phyloP scores from a whole-genome alignment of 2,329 filamentous ascomycete species.

The Hypoxylon sp. region DNA sequence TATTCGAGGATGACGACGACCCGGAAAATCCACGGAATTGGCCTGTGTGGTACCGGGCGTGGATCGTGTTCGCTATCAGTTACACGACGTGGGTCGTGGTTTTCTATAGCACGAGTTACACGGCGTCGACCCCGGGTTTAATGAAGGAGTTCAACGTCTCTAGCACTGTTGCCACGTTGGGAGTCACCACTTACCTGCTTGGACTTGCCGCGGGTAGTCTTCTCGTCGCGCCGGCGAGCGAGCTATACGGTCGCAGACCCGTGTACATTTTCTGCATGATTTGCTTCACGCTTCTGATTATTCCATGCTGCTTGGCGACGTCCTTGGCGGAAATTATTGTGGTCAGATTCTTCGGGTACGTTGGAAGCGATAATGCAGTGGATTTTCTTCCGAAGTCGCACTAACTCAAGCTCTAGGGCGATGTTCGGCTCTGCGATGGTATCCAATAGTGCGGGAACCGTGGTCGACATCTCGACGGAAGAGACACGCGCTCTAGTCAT shows the following conservation, averaged over 20 bases:
- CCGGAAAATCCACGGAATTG: conserved; percentile 78
- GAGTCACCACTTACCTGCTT: conserved; percentile 83
- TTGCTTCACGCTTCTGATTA: conserved; percentile 76
- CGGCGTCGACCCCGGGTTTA: conserved; percentile 78
- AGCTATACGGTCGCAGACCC: conserved; percentile 77
- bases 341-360: conserved; percentile 79
- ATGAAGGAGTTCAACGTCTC: conserved; percentile 74
- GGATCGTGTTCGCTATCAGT: conserved; percentile 62
- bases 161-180: conserved; percentile 77
- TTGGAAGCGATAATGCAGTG: conserved; percentile 13
- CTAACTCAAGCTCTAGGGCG: conserved; percentile 60
- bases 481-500: conserved; percentile 87
- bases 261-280: conserved; percentile 78
- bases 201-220: conserved; percentile 81
- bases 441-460: conserved; percentile 84
- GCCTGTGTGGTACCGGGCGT: conserved; percentile 66
- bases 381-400: conserved; percentile 46
- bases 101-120: conserved; percentile 84
- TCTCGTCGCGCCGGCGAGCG: conserved; percentile 80
- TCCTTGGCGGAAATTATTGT: conserved; percentile 79
- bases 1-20: conserved; percentile 77
- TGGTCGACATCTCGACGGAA: conserved; percentile 86
- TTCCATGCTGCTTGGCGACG: conserved; percentile 79
- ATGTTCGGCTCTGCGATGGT: conserved; percentile 85
- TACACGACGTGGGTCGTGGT: conserved; percentile 69